Percentiles rank a stretch among this genome's conserved stretches.
These are phyloP conservation scores for Chlamydomonas sphaeroides DNA, from an alignment of 139 green algal species.

Conservation along the genomic window DNA sequence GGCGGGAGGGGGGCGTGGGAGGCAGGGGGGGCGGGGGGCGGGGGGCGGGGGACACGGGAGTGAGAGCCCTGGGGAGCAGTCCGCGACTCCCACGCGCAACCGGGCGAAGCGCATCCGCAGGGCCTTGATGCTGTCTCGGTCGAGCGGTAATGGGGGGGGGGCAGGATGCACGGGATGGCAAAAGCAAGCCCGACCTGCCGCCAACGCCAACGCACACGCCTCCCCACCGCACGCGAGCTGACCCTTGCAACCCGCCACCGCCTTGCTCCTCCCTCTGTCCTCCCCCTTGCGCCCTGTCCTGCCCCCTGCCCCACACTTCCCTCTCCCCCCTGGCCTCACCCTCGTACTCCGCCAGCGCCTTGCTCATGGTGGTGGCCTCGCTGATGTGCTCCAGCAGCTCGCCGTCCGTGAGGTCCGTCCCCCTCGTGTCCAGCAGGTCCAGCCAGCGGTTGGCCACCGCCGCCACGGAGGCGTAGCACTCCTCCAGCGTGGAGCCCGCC, in stretches of 20 bases:
- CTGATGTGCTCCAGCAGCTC: constrained; percentile 95
- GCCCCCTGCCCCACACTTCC: background rate
- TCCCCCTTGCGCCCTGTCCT: background rate
- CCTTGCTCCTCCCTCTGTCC: background rate
- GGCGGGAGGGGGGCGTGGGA: background rate
- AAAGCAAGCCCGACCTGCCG: background rate
- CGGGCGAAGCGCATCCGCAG: too few relatives aligned
- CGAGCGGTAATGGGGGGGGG: background rate
- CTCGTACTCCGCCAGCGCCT: constrained; percentile 94
- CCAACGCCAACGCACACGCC: background rate
- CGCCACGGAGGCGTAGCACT: constrained; percentile 93
- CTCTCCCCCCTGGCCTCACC: constrained; percentile 52
- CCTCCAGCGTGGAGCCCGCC: constrained; percentile 79
- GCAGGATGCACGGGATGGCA: background rate
- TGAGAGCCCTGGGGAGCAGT: too few relatives aligned
- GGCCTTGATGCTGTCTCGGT: too few relatives aligned
- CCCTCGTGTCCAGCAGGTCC: constrained; percentile 95
- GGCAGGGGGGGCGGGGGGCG: too few relatives aligned
- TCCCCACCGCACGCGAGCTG: background rate
- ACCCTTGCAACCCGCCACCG: background rate
- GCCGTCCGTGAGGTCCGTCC: constrained; percentile 84
- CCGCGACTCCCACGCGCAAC: too few relatives aligned
- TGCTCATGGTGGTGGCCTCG: constrained; percentile 95
- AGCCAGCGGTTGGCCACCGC: constrained; percentile 96
- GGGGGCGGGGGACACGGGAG: too few relatives aligned